Evolutionary conservation across 1,139 yeast species (phyloP).

Genomic region (Magnusiomyces ingens): DNA sequence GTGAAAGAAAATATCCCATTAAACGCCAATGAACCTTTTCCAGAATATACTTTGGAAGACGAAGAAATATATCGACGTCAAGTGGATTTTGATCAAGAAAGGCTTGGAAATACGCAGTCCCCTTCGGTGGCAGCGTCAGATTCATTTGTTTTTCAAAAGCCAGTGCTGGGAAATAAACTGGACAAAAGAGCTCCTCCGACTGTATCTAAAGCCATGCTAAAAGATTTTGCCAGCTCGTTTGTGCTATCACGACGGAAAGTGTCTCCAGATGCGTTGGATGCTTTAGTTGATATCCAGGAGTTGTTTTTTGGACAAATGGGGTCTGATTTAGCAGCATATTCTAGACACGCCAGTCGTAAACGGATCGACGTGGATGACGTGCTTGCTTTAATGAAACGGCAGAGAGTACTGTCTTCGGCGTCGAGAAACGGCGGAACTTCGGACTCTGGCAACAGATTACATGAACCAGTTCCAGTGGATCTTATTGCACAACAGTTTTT

Average conservation of each 20-base stretch:
- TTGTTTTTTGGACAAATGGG: slow-evolving; percentile 26
- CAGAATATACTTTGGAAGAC: neutral
- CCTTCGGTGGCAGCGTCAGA: too few species aligned
- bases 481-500: neutral
- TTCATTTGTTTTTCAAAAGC: too few species aligned
- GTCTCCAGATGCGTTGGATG: slow-evolving; percentile 24
- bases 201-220: slow-evolving; percentile 22
- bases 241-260: slow-evolving; percentile 15
- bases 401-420: slow-evolving; percentile 18
- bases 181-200: slow-evolving; percentile 18
- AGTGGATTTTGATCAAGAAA: neutral
- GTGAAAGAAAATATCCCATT: neutral
- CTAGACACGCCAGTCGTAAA: slow-evolving; percentile 28
- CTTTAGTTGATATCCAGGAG: slow-evolving; percentile 25
- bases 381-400: slow-evolving; percentile 25
- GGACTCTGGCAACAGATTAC: neutral
- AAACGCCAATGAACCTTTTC: neutral
- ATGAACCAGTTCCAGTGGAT: neutral
- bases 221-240: slow-evolving; percentile 22
- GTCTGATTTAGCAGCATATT: slow-evolving; percentile 27
- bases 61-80: neutral
- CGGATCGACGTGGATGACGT: slow-evolving; percentile 29
- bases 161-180: too few species aligned
- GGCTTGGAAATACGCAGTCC: too few species aligned
- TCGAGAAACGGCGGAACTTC: too few species aligned